These are phyloP conservation scores for Tolypocladium cylindrosporum DNA, from an alignment of 2,329 filamentous ascomycete species.

Conservation along the genomic window DNA sequence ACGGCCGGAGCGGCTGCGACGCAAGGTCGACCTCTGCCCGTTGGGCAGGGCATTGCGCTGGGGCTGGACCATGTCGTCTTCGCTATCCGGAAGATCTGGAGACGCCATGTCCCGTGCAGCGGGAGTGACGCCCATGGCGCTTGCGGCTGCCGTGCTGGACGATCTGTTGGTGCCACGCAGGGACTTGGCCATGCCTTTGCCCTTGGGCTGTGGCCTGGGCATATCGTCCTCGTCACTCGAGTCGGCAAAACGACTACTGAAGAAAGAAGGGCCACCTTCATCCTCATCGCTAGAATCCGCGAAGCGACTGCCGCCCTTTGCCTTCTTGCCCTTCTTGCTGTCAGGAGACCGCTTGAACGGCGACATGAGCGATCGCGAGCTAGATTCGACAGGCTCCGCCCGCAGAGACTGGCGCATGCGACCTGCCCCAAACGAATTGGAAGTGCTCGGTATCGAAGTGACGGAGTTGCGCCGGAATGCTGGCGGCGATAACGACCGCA, in stretches of 20 bases:
- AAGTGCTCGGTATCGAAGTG: conserved; percentile 26
- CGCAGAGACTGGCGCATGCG: conserved; percentile 38
- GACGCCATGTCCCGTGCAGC: conserved; percentile 36
- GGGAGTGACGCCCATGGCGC: conserved; percentile 21
- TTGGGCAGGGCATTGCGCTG: conserved; percentile 6
- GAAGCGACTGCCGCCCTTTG: conserved; percentile 39
- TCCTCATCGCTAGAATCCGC: conserved; percentile 56
- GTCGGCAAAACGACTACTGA: conserved; percentile 49
- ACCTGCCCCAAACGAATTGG: conserved; percentile 7
- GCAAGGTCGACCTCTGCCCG: conserved; percentile 18
- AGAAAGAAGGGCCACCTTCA: conserved; percentile 20
- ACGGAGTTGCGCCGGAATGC: conserved; percentile 34
- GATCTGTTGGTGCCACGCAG: conserved; percentile 15
- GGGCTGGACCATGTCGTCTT: conserved; percentile 30
- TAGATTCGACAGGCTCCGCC: conserved; percentile 23
- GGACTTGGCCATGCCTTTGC: conserved; percentile 23
- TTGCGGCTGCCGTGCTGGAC: conserved; percentile 23
- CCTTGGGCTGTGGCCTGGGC: conserved; percentile 9
- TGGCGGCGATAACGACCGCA: conserved; percentile 61
- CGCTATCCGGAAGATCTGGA: conserved; percentile 51
- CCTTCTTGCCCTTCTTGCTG: conserved; percentile 27
- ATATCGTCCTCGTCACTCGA: conserved; percentile 12
- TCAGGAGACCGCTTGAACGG: conserved; percentile 29
- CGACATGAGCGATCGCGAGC: conserved; percentile 27
- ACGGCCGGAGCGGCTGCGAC: conserved; percentile 31